These are phyloP conservation scores for Dictyostelium purpureum DNA, from an alignment of 78 protist genomes.

Conservation along the genomic window DNA sequence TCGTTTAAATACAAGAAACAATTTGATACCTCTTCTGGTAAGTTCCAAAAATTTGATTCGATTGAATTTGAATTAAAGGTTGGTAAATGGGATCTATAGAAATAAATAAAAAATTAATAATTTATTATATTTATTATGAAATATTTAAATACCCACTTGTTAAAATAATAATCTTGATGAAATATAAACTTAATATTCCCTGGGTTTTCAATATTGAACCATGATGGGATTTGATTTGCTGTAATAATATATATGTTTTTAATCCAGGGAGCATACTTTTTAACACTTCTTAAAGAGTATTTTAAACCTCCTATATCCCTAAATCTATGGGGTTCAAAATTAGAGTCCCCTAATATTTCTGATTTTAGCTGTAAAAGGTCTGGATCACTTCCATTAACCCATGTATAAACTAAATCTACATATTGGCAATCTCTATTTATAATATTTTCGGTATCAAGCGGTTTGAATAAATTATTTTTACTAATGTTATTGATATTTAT, in stretches of 20 bases:
- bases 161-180: background rate
- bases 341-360: background rate
- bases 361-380: background rate
- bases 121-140: background rate
- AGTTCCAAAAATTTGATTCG: slow-evolving; percentile 45
- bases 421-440: background rate
- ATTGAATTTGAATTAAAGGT: slow-evolving; percentile 33
- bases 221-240: slow-evolving; percentile 7
- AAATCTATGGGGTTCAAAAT: slow-evolving; percentile 1
- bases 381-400: slow-evolving; percentile 49
- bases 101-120: no score
- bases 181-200: background rate
- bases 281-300: slow-evolving; percentile 36
- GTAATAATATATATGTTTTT: slow-evolving; percentile 18
- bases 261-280: slow-evolving; percentile 44
- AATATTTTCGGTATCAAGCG: background rate
- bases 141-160: background rate
- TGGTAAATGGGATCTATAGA: slow-evolving; percentile 32
- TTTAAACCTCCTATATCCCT: slow-evolving; percentile 59
- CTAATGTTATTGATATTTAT: no score
- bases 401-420: slow-evolving; percentile 32
- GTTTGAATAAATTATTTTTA: no score
- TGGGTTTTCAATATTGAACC: background rate
- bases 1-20: slow-evolving; percentile 54
- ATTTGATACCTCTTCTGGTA: slow-evolving; percentile 26